These are phyloP conservation scores for Paraconiothyrium brasiliense DNA, from an alignment of 2,329 filamentous ascomycete species.

Conservation along the genomic window DNA sequence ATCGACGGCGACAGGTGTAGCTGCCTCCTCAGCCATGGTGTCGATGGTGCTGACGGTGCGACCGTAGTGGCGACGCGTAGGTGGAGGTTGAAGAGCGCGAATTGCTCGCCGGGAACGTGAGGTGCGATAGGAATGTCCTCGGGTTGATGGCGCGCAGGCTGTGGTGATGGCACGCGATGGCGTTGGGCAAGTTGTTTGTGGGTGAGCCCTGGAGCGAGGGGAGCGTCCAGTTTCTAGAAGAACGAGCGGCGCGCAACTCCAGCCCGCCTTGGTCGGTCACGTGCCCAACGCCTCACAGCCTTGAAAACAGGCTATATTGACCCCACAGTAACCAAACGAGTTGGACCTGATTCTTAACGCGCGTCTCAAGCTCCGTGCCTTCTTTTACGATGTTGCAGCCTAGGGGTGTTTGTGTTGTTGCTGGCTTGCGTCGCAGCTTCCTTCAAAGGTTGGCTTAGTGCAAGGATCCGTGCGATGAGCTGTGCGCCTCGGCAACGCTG, in stretches of 20 bases:
- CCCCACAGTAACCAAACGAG: conserved; percentile 27
- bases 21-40: conserved; percentile 50
- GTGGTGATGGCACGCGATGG: conserved; percentile 49
- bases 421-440: conserved; percentile 33
- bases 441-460: conserved; percentile 31
- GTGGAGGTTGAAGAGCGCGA: conserved; percentile 40
- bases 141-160: conserved; percentile 42
- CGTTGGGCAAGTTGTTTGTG: conserved; percentile 39
- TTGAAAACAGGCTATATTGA: conserved; percentile 24
- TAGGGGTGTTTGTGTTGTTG: conserved; percentile 22
- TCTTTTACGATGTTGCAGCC: conserved; percentile 34
- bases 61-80: conserved; percentile 49
- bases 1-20: conserved; percentile 37
- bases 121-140: conserved; percentile 37
- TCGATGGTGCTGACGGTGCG: conserved; percentile 42
- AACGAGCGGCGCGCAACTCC: conserved; percentile 19
- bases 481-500: conserved; percentile 13
- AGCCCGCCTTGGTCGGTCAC: conserved; percentile 19
- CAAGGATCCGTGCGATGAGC: conserved; percentile 15
- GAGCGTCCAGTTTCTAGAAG: conserved; percentile 21
- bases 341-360: conserved; percentile 31
- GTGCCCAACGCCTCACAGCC: conserved; percentile 23
- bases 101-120: conserved; percentile 35
- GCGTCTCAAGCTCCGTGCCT: conserved; percentile 20
- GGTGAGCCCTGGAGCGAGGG: conserved; percentile 26